phyloP scores from a whole-genome alignment of 345 rosid species.

The Reutealis trisperma region DNA sequence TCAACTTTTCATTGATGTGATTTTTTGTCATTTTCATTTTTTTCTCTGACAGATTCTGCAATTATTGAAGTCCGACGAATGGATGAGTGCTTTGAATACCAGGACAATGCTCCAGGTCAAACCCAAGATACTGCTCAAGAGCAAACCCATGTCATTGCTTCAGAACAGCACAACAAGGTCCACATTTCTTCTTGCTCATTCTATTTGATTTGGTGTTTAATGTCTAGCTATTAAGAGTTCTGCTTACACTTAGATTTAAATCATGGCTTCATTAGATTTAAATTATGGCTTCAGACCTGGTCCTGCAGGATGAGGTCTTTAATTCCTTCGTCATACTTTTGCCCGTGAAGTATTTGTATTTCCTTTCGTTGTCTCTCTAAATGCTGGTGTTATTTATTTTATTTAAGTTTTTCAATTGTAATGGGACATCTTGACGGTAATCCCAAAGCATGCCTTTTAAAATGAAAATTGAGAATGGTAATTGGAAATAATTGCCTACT shows the following conservation, averaged over 20 bases:
- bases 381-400: neutral
- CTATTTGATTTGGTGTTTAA: neutral
- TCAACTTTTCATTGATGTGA: neutral
- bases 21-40: neutral
- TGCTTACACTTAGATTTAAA: neutral
- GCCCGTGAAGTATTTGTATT: neutral
- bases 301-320: neutral
- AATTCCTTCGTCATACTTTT: neutral
- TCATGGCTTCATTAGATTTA: neutral
- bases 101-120: constrained; percentile 27
- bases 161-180: constrained; percentile 38
- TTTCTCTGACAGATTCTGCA: constrained; percentile 41
- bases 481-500: neutral
- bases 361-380: neutral
- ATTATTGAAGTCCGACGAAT: constrained; percentile 32
- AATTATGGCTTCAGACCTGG: neutral
- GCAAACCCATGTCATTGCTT: constrained; percentile 9
- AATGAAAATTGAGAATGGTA: neutral
- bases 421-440: neutral
- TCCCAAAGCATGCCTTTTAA: neutral
- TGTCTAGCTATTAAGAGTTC: neutral
- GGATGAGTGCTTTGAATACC: constrained; percentile 30
- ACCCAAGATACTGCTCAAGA: constrained; percentile 32
- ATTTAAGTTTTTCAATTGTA: neutral
- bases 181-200: constrained; percentile 1